A percentile compares a stretch with the other conserved stretches of the same genome.
These are phyloP conservation scores for Trapa bicornis DNA, from an alignment of 345 rosid genomes.

Conservation along the genomic window DNA sequence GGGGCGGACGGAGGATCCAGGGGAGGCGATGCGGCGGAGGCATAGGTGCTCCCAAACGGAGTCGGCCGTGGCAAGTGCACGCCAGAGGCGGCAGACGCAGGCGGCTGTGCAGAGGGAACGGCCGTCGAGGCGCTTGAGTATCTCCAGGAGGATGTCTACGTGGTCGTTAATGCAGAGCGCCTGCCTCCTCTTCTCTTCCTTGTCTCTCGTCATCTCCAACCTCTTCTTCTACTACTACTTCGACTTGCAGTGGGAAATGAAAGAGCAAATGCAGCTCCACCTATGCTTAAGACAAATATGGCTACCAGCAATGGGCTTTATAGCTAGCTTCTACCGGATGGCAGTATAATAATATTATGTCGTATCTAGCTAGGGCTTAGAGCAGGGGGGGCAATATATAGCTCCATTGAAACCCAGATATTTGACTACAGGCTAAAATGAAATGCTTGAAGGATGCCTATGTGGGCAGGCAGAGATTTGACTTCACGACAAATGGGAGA, in stretches of 20 bases:
- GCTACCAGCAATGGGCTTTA: no score
- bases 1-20: conserved; percentile 26
- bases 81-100: conserved; percentile 90
- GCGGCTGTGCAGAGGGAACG: conserved; percentile 73
- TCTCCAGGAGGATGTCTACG: conserved; percentile 61
- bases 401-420: no score
- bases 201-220: neutral
- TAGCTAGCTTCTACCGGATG: no score
- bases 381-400: no score
- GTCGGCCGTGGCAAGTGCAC: conserved; percentile 50
- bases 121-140: conserved; percentile 68
- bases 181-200: conserved; percentile 19
- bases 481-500: conserved; percentile 8
- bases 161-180: conserved; percentile 67
- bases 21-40: conserved; percentile 45
- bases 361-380: no score
- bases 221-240: neutral
- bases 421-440: no score
- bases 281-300: no score
- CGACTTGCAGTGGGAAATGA: no score
- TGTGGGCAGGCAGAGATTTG: conserved; percentile 7
- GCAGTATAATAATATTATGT: no score
- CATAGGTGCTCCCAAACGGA: conserved; percentile 88
- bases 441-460: no score
- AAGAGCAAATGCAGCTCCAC: neutral